A percentile compares a stretch with the other conserved stretches of the same genome.
phyloP scores from a whole-genome alignment of 2,329 filamentous ascomycete genomes.

The Blumeria hordei region DNA sequence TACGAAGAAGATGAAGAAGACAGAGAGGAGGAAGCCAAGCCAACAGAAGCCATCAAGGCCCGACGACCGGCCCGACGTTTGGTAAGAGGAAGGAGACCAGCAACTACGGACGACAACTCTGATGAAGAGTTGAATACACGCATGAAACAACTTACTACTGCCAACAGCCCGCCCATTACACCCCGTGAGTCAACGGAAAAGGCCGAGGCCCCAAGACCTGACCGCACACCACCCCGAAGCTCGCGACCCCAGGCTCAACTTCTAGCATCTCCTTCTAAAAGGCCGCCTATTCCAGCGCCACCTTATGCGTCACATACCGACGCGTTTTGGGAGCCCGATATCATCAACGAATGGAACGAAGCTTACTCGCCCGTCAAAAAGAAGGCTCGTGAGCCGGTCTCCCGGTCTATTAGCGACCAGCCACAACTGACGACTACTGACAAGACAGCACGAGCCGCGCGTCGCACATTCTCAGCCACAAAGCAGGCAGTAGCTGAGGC shows the following conservation, averaged over 20 bases:
- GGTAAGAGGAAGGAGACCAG: slow-evolving; percentile 9
- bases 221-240: slow-evolving; percentile 11
- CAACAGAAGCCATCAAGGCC: slow-evolving; percentile 6
- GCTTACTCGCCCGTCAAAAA: slow-evolving; percentile 28
- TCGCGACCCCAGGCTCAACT: slow-evolving; percentile 7
- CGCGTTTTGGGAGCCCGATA: slow-evolving; percentile 32
- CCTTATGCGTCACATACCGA: slow-evolving; percentile 29
- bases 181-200: slow-evolving; percentile 1
- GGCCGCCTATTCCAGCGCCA: slow-evolving; percentile 24
- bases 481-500: slow-evolving; percentile 37
- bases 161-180: no score
- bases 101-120: slow-evolving; percentile 1
- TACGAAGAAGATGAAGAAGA: slow-evolving; percentile 6
- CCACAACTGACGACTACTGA: slow-evolving; percentile 12
- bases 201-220: background rate
- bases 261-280: slow-evolving; percentile 12
- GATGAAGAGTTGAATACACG: slow-evolving; percentile 6
- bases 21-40: slow-evolving; percentile 3
- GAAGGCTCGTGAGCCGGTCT: no score
- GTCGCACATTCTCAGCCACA: slow-evolving; percentile 33
- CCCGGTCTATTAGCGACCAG: no score
- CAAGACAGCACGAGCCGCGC: slow-evolving; percentile 18
- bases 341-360: slow-evolving; percentile 39
- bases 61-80: slow-evolving; percentile 9
- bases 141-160: slow-evolving; percentile 3